phyloP scores from a whole-genome alignment of 23 red algal species.

The Cyanidium caldarium region DNA sequence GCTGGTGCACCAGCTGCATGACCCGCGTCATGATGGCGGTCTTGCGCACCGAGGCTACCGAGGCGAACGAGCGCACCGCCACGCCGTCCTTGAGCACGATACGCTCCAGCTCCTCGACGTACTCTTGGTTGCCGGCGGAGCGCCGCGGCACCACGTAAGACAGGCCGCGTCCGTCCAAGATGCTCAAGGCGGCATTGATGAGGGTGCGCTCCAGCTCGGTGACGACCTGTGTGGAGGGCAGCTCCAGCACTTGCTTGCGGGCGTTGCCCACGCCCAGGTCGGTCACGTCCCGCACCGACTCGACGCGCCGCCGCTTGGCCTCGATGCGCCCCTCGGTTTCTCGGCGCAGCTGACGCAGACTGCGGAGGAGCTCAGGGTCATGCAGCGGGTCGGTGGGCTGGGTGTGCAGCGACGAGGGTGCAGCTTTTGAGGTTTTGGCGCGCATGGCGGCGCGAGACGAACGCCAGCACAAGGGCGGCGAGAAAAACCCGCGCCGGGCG shows the following conservation, averaged over 20 bases:
- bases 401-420: too few species aligned
- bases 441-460: too few species aligned
- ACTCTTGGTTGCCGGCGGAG: conserved; percentile 62
- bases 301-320: too few species aligned
- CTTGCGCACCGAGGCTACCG: conserved; percentile 52
- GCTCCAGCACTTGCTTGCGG: conserved; percentile 58
- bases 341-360: too few species aligned
- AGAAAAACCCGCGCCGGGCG: too few species aligned
- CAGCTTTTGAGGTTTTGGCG: too few species aligned
- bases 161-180: conserved; percentile 45
- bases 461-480: too few species aligned
- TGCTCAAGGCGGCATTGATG: conserved; percentile 17
- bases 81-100: conserved; percentile 89
- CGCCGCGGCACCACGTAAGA: conserved; percentile 50
- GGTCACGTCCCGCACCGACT: too few species aligned
- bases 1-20: conserved; percentile 67
- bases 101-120: conserved; percentile 74
- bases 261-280: too few species aligned
- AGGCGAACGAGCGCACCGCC: conserved; percentile 45
- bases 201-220: conserved; percentile 28
- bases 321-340: too few species aligned
- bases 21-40: conserved; percentile 59
- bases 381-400: too few species aligned
- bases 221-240: conserved; percentile 14
- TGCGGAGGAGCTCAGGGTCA: too few species aligned